These are phyloP conservation scores for Venturia effusa DNA, from an alignment of 2,329 filamentous ascomycete genomes.

Conservation along the genomic window DNA sequence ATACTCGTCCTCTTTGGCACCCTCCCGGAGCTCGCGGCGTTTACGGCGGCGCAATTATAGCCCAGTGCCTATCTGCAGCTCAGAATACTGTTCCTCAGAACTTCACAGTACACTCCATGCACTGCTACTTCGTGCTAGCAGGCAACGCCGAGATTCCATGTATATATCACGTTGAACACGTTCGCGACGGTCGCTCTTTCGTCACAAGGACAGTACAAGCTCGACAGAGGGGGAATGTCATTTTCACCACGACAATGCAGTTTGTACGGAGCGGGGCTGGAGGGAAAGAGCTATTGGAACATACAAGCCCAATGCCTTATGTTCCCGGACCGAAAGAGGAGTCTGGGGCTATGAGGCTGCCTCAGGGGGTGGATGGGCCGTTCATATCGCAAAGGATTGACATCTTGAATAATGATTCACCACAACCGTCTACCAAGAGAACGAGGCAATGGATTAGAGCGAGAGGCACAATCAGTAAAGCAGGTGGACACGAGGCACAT, in stretches of 20 bases:
- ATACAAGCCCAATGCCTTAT: conserved; percentile 47
- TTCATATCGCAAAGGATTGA: conserved; percentile 48
- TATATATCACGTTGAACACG: conserved; percentile 88
- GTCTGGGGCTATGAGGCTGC: conserved; percentile 18
- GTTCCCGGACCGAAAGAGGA: conserved; percentile 34
- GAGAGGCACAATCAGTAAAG: conserved; percentile 59
- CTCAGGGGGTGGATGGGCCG: conserved; percentile 32
- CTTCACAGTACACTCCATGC: conserved; percentile 89
- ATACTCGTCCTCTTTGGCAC: conserved; percentile 84
- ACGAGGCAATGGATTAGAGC: conserved; percentile 62
- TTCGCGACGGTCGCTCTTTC: conserved; percentile 82
- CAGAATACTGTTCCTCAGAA: conserved; percentile 72
- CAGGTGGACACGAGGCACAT: conserved; percentile 69
- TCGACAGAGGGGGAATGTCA: conserved; percentile 72
- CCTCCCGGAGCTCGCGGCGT: conserved; percentile 86
- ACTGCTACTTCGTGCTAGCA: conserved; percentile 96
- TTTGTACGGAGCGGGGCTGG: conserved; percentile 61
- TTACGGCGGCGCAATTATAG: conserved; percentile 87
- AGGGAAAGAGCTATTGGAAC: conserved; percentile 47
- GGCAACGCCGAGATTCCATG: conserved; percentile 78
- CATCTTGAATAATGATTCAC: conserved; percentile 20
- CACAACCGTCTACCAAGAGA: conserved; percentile 53
- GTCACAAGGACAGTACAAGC: conserved; percentile 94
- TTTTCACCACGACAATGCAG: conserved; percentile 91
- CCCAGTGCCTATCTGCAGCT: conserved; percentile 78